These are phyloP conservation scores for Seiridium cupressi DNA, from an alignment of 2,329 filamentous ascomycete genomes.

Conservation along the genomic window DNA sequence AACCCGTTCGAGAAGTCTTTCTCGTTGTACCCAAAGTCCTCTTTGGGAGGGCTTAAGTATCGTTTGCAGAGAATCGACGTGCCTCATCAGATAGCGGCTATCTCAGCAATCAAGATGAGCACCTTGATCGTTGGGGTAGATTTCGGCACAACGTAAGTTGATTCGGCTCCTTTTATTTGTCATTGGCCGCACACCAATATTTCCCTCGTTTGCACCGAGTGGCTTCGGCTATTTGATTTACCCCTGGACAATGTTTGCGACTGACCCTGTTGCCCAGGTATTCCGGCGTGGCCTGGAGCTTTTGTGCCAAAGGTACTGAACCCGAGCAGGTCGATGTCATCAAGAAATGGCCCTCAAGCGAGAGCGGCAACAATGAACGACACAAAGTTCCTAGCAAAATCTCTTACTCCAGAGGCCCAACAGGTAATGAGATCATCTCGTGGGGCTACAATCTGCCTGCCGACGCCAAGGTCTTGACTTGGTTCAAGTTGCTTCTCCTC, in stretches of 20 bases:
- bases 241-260: too few species aligned
- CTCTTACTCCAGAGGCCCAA: constrained; percentile 10
- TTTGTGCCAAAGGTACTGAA: neutral
- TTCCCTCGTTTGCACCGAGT: too few species aligned
- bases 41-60: neutral
- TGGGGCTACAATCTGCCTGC: constrained; percentile 33
- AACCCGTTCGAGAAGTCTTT: too few species aligned
- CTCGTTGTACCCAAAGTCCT: too few species aligned
- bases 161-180: too few species aligned
- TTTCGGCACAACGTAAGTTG: constrained; percentile 43
- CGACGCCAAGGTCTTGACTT: constrained; percentile 24
- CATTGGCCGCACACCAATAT: too few species aligned
- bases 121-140: constrained; percentile 38
- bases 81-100: neutral
- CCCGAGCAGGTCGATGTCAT: neutral
- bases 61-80: neutral
- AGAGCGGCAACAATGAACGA: constrained; percentile 28
- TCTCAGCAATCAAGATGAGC: neutral
- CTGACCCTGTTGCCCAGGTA: too few species aligned
- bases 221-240: too few species aligned
- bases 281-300: too few species aligned
- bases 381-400: constrained; percentile 31
- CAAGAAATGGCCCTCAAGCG: constrained; percentile 21
- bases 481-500: constrained; percentile 42
- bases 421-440: rapidly evolving